Base-by-base conservation (phyloP, 2,329 filamentous ascomycete genomes). In the Cordyceps sp. region DNA sequence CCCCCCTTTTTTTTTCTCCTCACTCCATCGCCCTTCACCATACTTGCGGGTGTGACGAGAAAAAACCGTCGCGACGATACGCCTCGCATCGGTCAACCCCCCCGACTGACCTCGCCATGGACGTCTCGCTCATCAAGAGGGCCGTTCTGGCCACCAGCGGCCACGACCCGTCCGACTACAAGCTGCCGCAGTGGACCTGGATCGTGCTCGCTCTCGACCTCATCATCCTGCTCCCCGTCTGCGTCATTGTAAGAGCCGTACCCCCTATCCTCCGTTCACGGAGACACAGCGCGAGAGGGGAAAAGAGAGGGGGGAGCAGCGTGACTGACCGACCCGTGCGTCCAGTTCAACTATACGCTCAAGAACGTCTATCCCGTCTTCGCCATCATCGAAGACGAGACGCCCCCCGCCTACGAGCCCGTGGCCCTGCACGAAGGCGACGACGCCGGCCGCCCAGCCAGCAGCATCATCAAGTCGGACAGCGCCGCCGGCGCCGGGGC, bases 301-400 rank as follows among this genome's bases (percentile, higher is more conserved):
- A n/a, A n/a, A n/a, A n/a, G n/a, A n/a, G n/a, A n/a, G n/a, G n/a
- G n/a, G n/a, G n/a, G n/a, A n/a, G n/a, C n/a, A n/a, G n/a, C n/a
- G n/a, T n/a, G n/a, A n/a, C n/a, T n/a, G n/a, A n/a, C 10, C 32
- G 17, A 17, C 26, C 15, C 10, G 7, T 5, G 12, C 10, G 4
- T 26, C n/a, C 15, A 70, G 64, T 41, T 62, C 38, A 43, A 48
- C 34, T 73, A 73, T 53, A 66, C 66, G 9, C 47, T 73, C 31
- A 47, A 55, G 33, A 50, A 52, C 34, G 46, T 73, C 43, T 67
- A 62, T 45, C 61, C 66, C 28, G 59, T 64, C 33, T 59, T 73
- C 37, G 64, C 68, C 48, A 69, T 71, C 38, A 52, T 73, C 41
- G 69, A 73, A 44, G 64, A 73, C 50, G 66, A 69, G 32, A 60